Percentiles rank a stretch among this genome's conserved stretches.
Evolutionary conservation across 2,329 filamentous ascomycete genomes (phyloP).

Genomic region (Colletotrichum sp.): DNA sequence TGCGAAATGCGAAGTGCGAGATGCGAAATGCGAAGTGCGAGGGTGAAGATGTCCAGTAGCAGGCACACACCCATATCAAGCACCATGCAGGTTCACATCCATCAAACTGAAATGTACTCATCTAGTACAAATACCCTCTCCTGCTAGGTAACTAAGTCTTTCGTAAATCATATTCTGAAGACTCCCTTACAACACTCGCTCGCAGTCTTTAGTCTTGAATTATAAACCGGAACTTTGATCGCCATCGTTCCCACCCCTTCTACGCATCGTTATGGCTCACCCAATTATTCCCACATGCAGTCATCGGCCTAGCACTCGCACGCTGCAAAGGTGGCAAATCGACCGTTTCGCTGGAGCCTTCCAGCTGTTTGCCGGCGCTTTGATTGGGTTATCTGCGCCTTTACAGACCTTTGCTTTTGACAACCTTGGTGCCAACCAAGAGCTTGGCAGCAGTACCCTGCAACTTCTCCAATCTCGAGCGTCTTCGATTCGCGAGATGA

Average conservation of each 20-base stretch:
- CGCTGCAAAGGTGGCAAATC: neutral
- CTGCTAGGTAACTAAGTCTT: neutral
- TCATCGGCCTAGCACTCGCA: neutral
- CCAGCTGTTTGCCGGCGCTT: neutral
- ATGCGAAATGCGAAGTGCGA: neutral
- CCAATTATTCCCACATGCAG: neutral
- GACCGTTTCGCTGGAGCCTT: neutral
- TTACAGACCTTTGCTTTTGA: neutral
- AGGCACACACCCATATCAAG: neutral
- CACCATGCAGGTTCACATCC: neutral
- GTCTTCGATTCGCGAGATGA: neutral
- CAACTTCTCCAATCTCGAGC: neutral
- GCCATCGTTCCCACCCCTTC: neutral
- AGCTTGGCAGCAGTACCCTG: neutral
- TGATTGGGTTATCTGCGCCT: neutral
- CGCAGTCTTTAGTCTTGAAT: neutral
- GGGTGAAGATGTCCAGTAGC: neutral
- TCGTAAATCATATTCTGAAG: neutral
- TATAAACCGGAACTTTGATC: neutral
- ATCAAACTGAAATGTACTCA: neutral
- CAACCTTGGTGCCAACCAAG: neutral
- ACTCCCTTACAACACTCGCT: neutral
- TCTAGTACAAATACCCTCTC: neutral
- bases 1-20: neutral
- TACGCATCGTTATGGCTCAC: neutral